Evolutionary conservation across 2,329 filamentous ascomycete genomes (phyloP), one percentile per base, ranked within the genome.

Genomic region (Aspergillus oerlinghausenensis): DNA sequence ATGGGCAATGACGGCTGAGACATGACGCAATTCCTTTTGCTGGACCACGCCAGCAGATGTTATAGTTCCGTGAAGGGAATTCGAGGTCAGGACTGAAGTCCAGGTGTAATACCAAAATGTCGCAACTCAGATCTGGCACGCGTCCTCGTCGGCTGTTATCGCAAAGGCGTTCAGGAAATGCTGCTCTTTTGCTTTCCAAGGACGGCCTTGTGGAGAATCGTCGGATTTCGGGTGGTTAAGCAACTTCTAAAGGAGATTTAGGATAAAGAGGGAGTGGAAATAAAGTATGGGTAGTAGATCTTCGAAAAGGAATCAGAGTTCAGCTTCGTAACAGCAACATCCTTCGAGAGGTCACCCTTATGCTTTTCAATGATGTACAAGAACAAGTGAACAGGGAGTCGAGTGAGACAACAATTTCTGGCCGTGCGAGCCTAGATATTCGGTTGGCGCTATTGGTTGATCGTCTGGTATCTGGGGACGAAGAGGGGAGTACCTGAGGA

Each of bases 1-100:
- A 67, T 57, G 23, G 51, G 35, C 25, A 63, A 50, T 38, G 58
- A 52, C 14, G 54, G 59, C 42, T 56, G 55, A 11, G 56, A 55
- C 57, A 63, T 63, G 4, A 29, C 60, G 21, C 43, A 47, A 26
- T 14, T 47, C 23, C 10, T 7, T 7, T 47, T 26, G 43, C 23
- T n/a, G 43, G 43, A 14, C 8, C 4, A 14, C 43, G 10, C 2
- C 9, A 7, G 21, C 9, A 17, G 43, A 23, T 47, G 11, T 45
- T 14, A 25, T 47, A 23, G 14, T 47, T 38, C 3, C 3, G 32
- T 3, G 14, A 38, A 38, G 5, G 32, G 17, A 38, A 38, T 7
- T n/a, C 5, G 14, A 38, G 32, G 14, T 17, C 32, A 14, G 32
- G 32, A 9, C 8, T 11, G 43, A 10, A 26, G 21, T 10, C 9